Percentiles rank a stretch among this genome's conserved stretches.
These are phyloP conservation scores for Pleurotus citrinopileatus DNA, from an alignment of 768 basidiomycete species.

Conservation along the genomic window DNA sequence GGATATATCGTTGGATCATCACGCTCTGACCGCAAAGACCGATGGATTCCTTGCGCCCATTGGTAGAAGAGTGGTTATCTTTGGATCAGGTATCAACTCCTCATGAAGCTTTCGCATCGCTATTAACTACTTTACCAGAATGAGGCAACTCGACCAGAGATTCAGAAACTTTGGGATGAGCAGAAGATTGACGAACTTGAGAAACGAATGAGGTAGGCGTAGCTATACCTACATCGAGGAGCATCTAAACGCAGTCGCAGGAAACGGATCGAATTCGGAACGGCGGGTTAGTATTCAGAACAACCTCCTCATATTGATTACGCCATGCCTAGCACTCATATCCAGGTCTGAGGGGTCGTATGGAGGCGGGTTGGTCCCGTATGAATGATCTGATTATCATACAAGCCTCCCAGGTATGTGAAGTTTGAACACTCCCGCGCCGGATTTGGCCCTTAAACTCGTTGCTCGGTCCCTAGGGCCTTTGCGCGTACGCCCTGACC, in stretches of 20 bases:
- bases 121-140: constrained; percentile 37
- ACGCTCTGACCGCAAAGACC: not conserved
- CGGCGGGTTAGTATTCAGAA: constrained; percentile 55
- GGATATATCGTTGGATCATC: no score
- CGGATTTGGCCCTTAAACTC: not conserved
- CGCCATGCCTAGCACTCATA: no score
- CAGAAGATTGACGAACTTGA: constrained; percentile 47
- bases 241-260: constrained; percentile 30
- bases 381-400: constrained; percentile 89
- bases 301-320: not conserved
- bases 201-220: constrained; percentile 49
- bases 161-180: constrained; percentile 41
- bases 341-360: constrained; percentile 69
- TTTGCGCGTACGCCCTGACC: constrained; percentile 66
- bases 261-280: constrained; percentile 80
- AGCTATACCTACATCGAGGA: not conserved
- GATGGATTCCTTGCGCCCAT: constrained; percentile 30
- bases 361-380: constrained; percentile 89
- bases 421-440: not conserved
- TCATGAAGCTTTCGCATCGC: not conserved
- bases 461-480: constrained; percentile 49
- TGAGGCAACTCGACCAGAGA: constrained; percentile 43
- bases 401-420: constrained; percentile 72
- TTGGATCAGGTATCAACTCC: constrained; percentile 37
- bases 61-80: constrained; percentile 50